Evolutionary conservation across 2,329 filamentous ascomycete genomes (phyloP), one percentile per base, ranked within the genome.

Genomic region (Fusarium floridanum): DNA sequence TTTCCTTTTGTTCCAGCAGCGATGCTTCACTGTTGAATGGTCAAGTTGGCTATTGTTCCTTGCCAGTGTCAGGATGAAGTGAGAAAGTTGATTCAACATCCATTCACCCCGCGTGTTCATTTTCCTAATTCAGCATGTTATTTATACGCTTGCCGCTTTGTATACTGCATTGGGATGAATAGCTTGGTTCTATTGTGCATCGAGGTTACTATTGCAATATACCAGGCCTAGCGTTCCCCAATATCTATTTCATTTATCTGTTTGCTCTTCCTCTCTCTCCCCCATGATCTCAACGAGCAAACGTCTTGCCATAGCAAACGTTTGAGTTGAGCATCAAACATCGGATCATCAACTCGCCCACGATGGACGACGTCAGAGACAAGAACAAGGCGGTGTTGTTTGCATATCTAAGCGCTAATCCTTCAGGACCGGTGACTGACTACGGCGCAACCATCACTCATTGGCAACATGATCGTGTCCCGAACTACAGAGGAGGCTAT

Each of bases 391-490:
- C 32, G 14, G 29, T 32, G 12, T 65, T 65, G 34, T 70, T 72
- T 61, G 43, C 64, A 45, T 45, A 63, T 70, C 78, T 82, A 61
- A 76, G 64, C 10, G 36, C 41, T 61, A 16, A 63, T 64, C 66
- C 60, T 34, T 62, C 72, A 97, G 95, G 95, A 74, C 93, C 95
- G 53, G 94, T 97, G 16, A 98, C 95, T 53, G 95, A 98, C 83
- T 98, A 98, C 88, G 93, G 95, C 79, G 93, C 95, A 27, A 97
- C 95, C 11, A 90, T 97, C 82, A 92, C 94, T 62, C 94, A 97
- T 83, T 99, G 95, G 94, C 94, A 97, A 89, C 93, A 93, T 79
- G 91, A 95, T 80, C 91, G 96, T 66, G 89, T 79, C 10, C 82
- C 83, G 32, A 91, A 91, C 76, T 96, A 94, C 84, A 93, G 92